Evolutionary conservation across 2,329 filamentous ascomycete genomes (phyloP).

Genomic region (Albifimbria verrucaria): DNA sequence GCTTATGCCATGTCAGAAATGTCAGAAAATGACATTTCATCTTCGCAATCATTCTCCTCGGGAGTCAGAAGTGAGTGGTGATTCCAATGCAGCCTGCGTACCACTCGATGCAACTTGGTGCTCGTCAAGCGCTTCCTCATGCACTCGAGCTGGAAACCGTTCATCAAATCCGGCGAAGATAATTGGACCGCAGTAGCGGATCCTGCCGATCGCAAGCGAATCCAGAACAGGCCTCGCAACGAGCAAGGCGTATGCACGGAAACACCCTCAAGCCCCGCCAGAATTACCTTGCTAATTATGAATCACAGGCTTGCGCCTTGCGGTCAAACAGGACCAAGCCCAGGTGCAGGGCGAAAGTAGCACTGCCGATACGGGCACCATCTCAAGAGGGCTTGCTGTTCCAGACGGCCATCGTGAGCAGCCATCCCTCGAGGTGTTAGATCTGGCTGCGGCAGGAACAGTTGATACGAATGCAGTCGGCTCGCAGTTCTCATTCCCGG

Average conservation of each 20-base stretch:
- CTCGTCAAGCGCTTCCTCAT: too few relatives aligned
- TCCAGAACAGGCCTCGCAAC: constrained; percentile 15
- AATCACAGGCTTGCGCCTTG: not conserved
- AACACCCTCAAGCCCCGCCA: not conserved
- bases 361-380: not conserved
- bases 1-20: too few relatives aligned
- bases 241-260: constrained; percentile 10
- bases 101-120: too few relatives aligned
- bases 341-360: not conserved
- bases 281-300: not conserved
- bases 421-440: not conserved
- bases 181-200: constrained; percentile 12
- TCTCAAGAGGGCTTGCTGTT: not conserved
- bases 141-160: constrained; percentile 1
- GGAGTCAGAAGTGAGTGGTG: too few relatives aligned
- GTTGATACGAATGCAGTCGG: not conserved
- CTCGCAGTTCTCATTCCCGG: not conserved
- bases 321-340: not conserved
- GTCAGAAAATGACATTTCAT: too few relatives aligned
- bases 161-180: constrained; percentile 5
- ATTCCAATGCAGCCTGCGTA: too few relatives aligned
- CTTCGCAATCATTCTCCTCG: too few relatives aligned
- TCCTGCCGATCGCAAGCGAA: constrained; percentile 10
- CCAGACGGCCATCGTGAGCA: not conserved
- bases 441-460: not conserved